Evolutionary conservation across 1,284 basidiomycete species (phyloP).

Genomic region (Caloboletus firmus): DNA sequence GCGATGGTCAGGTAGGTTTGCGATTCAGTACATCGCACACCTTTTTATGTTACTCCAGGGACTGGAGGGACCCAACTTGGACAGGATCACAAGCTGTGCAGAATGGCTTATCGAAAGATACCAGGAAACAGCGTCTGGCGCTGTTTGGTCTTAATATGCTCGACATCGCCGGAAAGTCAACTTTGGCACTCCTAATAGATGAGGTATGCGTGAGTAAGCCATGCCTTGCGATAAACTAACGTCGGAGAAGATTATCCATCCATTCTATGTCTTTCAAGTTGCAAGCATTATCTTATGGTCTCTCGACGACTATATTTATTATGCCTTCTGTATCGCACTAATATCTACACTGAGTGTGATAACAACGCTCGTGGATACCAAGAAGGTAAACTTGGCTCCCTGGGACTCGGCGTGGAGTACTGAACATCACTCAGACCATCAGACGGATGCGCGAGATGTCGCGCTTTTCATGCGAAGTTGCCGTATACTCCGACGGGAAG

Average conservation of each 20-base stretch:
- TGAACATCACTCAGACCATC: conserved; percentile 65
- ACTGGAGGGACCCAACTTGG: conserved; percentile 92
- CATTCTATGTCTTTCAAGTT: conserved; percentile 98
- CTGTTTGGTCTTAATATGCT: conserved; percentile 90
- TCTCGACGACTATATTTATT: conserved; percentile 94
- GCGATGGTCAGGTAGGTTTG: conserved; percentile 67
- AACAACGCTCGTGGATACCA: conserved; percentile 91
- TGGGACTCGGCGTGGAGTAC: neutral
- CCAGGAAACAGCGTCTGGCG: conserved; percentile 63
- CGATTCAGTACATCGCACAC: neutral
- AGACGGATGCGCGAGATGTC: conserved; percentile 97
- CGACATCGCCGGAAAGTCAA: conserved; percentile 88
- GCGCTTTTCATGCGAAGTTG: conserved; percentile 81
- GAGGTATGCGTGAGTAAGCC: conserved; percentile 56
- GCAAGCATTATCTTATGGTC: conserved; percentile 95
- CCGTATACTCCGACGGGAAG: conserved; percentile 68
- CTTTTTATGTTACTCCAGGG: conserved; percentile 46
- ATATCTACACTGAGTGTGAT: conserved; percentile 88
- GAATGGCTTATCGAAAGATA: conserved; percentile 55
- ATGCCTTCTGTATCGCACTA: conserved; percentile 95
- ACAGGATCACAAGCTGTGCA: conserved; percentile 62
- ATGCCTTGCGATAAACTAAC: conserved; percentile 15
- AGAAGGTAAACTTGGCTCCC: conserved; percentile 55
- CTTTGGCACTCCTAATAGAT: conserved; percentile 81
- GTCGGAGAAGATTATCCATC: conserved; percentile 65